Evolutionary conservation across 768 basidiomycete genomes (phyloP), one percentile per base, ranked within the genome.

Genomic region (Leccinellum albellum): DNA sequence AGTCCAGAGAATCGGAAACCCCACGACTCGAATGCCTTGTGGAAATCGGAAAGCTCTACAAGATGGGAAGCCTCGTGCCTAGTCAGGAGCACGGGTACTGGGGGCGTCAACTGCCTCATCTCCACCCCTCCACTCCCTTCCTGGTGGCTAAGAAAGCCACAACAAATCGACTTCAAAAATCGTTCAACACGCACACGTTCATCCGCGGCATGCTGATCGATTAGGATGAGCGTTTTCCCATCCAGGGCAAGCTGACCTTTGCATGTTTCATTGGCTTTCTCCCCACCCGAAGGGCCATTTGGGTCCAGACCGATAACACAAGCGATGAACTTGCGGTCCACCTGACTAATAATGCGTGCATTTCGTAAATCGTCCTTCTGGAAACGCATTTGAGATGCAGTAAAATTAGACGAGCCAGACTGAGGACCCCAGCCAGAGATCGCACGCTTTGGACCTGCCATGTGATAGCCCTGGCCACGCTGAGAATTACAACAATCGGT

Each of bases 151-250:
- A 86, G 78, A 69, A 83, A 93, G 14, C 85, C 86, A 48, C 78
- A 69, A 72, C 91, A 94, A n/a, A 94, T 68, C 48, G 84, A 82
- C 60, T 78, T 79, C 63, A 96, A 78, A 69, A 91, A 89, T 26
- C 76, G 73, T 74, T 99, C 97, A 57, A 98, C 91, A 21, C 95
- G 85, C 46, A 98, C 76, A 21, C 97, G 86, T 73, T 99, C 97
- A 68, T 97, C 93, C n/a, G 95, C 96, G 13, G 97, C 97, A 69
- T 99, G 97, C 71, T 99, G 97, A 75, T 99, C 97, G 48, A 99
- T 79, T 51, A 98, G 79, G 31, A 96, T 77, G 29, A 98, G 79
- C 2, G 73, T 67, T 53, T 61, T 63, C 46, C 56, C 60, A 40
- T 42, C 61, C 28, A 70, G 61, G 48, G 62, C 62, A 24, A 6